Base-by-base conservation (phyloP, 2,329 filamentous ascomycete genomes). In the Penicillium sp. region DNA sequence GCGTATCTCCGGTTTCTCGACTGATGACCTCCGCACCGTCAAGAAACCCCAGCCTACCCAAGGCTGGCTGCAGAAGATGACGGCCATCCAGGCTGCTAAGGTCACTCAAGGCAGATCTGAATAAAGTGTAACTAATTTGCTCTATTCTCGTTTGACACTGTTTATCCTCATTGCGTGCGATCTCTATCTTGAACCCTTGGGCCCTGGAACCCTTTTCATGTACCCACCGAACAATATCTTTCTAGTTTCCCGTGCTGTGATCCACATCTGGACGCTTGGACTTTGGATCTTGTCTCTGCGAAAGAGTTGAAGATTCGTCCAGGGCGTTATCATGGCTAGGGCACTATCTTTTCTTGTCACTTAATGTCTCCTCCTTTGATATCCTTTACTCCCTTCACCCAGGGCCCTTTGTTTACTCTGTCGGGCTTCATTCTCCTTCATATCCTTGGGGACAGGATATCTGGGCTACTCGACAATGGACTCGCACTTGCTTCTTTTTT, bases 41-140 rank as follows among this genome's bases (percentile, higher is more conserved):
- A 88, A 93, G 73, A 97, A 97, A 80, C 89, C 96, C 52, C 90
- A 95, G 72, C 95, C 95, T 2, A 88, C 91, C 21, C 80, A 89
- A 16, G 90, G 87, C 22, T 99, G 95, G 92, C 93, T 95, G 60
- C 89, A 90, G 64, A 99, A 99, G 82, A 96, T 99, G 89, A 93
- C 92, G 69, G 93, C 95, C 24, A 89, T 99, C 16, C 92, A 96
- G 77, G 93, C 93, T 1, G 91, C 92, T 47, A 98, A 98, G 80
- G 92, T 79, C 22, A 79, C 77, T 3, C 76, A 79, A 58, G 77
- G 77, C 3, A 76, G 75, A 51, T 63, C 70, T 29, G 77, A 79
- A 58, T 77, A 66, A 33, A 50, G 22, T 13, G 33, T 11, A 37
- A 21, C 5, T 19, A n/a, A 22, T 47, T 41, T n/a, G 29, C 47